Evolutionary conservation across 176 grass and related monocot genomes (phyloP), one percentile per base, ranked within the genome.

Genomic region (Secale cereale): DNA sequence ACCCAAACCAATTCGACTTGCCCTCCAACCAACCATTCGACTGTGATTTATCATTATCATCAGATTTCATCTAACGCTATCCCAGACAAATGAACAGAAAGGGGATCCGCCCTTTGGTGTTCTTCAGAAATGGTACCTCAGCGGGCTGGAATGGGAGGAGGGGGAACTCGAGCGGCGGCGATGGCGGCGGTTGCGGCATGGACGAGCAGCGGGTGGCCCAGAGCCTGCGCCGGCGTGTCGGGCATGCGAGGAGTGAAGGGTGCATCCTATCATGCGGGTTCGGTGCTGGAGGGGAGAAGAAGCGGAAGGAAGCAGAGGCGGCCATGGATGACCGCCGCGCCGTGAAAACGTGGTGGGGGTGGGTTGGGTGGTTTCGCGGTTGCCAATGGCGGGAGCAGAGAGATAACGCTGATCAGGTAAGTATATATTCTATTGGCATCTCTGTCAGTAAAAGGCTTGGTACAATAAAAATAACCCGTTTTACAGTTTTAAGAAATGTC

Each of bases 111-210:
- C 6, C 23, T 50, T 66, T 20, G 1, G 19, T 8, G 36, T 10
- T 31, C 16, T 22, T 60, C 54, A 73, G 81, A 83, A 65, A 33
- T 46, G 48, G 76, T 66, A 98, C 93, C 96, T 95, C 93, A 7
- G 78, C 72, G 20, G 87, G 83, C 50, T 88, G 87, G 86, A 98
- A 98, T 7, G 93, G 93, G 5, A 95, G 91, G 81, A 98, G 93
- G 1, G 93, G 96, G 59, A 98, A 90, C 72, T 95, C 93, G 67
- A 98, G 56, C 57, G 91, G 90, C 74, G 80, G 43, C 76, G 60
- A 63, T 32, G 48, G 69, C 35, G 64, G 39, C 83, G 39, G 27
- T 74, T 28, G 41, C 41, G 73, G 74, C 65, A 86, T 40, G 31
- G 78, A 65, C 40, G 83, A 81, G 69, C 70, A 90, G 69, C 70